phyloP scores from a whole-genome alignment of 1,284 basidiomycete genomes.

The Moniliophthora roreri region DNA sequence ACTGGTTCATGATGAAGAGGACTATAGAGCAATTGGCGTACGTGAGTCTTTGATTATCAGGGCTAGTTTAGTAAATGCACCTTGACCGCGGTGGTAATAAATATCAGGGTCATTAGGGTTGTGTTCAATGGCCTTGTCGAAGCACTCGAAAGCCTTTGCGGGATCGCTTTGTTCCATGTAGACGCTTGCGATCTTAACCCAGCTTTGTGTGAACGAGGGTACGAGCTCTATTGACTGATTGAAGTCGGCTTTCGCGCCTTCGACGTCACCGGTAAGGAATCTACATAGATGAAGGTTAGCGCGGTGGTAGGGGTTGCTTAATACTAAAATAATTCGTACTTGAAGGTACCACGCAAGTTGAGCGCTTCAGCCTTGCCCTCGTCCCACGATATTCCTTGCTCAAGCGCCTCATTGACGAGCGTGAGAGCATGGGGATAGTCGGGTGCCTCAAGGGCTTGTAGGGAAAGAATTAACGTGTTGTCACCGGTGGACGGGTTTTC shows the following conservation, averaged over 20 bases:
- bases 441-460: conserved; percentile 84
- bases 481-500: conserved; percentile 80
- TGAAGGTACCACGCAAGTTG: conserved; percentile 96
- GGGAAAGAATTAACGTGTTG: conserved; percentile 77
- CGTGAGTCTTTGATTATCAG: background rate
- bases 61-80: conserved; percentile 36
- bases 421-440: conserved; percentile 86
- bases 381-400: conserved; percentile 84
- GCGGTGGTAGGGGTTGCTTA: background rate
- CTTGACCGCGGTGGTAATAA: conserved; percentile 99
- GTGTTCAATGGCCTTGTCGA: conserved; percentile 86
- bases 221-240: conserved; percentile 75
- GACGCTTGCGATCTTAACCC: conserved; percentile 97
- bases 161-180: conserved; percentile 94
- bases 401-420: conserved; percentile 84
- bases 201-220: conserved; percentile 83
- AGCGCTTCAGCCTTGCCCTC: conserved; percentile 83
- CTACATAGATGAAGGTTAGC: conserved; percentile 31
- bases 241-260: conserved; percentile 85
- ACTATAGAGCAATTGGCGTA: conserved; percentile 51
- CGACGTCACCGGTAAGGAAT: conserved; percentile 87
- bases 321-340: conserved; percentile 45
- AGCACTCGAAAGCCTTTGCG: conserved; percentile 84
- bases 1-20: conserved; percentile 95
- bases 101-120: conserved; percentile 92